Evolutionary conservation across 2,329 filamentous ascomycete species (phyloP), one percentile per base, ranked within the genome.

Genomic region (Didymosphaeria variabile): DNA sequence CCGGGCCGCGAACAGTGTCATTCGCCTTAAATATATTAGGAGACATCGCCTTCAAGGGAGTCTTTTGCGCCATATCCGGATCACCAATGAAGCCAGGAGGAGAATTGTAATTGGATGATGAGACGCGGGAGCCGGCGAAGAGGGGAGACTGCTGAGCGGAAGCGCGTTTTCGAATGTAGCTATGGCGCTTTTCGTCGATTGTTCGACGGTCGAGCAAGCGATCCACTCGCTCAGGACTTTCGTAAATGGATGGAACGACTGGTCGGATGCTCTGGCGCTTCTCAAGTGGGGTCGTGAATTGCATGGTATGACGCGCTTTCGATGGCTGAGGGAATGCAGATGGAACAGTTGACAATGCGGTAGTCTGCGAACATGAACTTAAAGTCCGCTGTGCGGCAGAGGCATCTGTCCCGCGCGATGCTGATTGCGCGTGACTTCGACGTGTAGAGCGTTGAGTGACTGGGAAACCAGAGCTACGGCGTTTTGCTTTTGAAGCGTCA

Each of bases 121-220:
- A 74, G n/a, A 67, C 66, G 19, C 74, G 69, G n/a, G 70, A 69
- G 5, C 64, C 65, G 5, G 76, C 73, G 59, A 82, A 82, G 38
- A 82, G 77, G 4, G 80, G 77, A 15, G 75, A 72, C 34, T 71
- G 74, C 34, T 71, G 74, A 13, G 71, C 76, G 19, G 75, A 76
- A 2, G 77, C 77, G 38, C 81, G 75, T 58, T 82, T 79, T 17
- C 76, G 69, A 46, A 82, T 79, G 64, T 78, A 82, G 15, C 78
- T 81, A 54, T 76, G 72, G 7, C 81, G 75, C 59, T 79, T 80
- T 34, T 81, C 78, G 40, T 79, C 72, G 5, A 81, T 58, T 1
- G 78, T 71, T 6, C 79, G 70, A 5, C 68, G 68, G 58, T 82
- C 80, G 2, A 68, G 56, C 19, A 76, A 63, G 57, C 34, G 50